These are phyloP conservation scores for Cercospora zeae-maydis DNA, from an alignment of 2,329 filamentous ascomycete species.

Conservation along the genomic window DNA sequence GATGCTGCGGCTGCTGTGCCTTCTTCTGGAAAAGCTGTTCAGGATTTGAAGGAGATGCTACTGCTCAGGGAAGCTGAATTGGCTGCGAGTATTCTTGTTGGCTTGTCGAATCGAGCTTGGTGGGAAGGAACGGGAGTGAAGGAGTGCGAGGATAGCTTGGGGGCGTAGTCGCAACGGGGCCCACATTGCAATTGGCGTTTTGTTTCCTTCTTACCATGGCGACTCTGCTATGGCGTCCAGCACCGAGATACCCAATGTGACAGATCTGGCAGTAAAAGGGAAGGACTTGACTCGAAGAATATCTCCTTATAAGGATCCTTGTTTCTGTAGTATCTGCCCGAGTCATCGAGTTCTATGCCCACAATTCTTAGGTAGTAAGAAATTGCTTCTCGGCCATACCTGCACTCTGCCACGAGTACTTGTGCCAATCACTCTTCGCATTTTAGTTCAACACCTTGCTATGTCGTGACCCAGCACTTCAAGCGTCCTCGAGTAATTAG, in stretches of 20 bases:
- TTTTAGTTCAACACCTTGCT: too few relatives aligned
- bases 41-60: not conserved
- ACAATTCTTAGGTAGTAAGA: too few relatives aligned
- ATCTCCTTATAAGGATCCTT: too few relatives aligned
- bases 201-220: not conserved
- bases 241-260: not conserved
- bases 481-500: too few relatives aligned
- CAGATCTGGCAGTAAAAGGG: not conserved
- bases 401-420: too few relatives aligned
- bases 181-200: not conserved
- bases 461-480: too few relatives aligned
- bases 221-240: not conserved
- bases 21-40: not conserved
- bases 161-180: not conserved
- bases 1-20: not conserved
- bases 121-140: not conserved
- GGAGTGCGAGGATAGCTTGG: not conserved
- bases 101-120: not conserved
- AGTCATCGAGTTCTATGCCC: too few relatives aligned
- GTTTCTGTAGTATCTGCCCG: too few relatives aligned
- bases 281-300: too few relatives aligned
- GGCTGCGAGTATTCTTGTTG: not conserved
- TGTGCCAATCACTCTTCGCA: too few relatives aligned
- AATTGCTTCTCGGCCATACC: too few relatives aligned
- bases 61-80: not conserved